phyloP scores from a whole-genome alignment of 305 asterid species.

The Solanum aculeatissimum region DNA sequence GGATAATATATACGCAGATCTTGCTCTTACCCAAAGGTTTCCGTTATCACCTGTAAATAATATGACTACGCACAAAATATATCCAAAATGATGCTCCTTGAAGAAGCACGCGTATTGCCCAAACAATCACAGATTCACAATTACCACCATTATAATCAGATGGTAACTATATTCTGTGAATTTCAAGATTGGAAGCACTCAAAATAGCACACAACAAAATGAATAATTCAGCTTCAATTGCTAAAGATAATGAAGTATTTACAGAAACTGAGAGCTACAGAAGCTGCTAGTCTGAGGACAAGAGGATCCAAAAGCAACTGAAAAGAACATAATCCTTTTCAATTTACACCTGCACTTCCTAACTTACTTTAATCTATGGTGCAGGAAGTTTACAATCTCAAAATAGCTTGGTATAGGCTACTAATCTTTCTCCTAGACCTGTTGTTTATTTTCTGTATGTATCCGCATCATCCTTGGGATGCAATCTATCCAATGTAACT shows the following conservation, averaged over 20 bases:
- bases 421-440: not conserved
- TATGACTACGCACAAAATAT: not conserved
- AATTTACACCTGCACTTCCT: not conserved
- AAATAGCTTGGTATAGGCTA: not conserved
- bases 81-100: not conserved
- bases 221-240: not conserved
- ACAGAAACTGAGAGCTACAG: not conserved
- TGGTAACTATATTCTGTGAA: not conserved
- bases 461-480: constrained; percentile 61
- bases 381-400: not conserved
- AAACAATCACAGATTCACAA: not conserved
- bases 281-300: not conserved
- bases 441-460: not conserved
- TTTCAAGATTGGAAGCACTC: not conserved
- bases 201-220: not conserved
- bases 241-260: not conserved
- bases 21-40: not conserved
- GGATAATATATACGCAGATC: not conserved
- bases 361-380: not conserved
- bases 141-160: not conserved
- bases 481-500: constrained; percentile 8
- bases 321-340: not conserved
- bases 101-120: not conserved
- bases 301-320: not conserved
- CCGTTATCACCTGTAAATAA: not conserved